Percentiles rank a stretch among this genome's conserved stretches.
These are phyloP conservation scores for Phytophthora idaei DNA, from an alignment of 352 stramenopile species.

Conservation along the genomic window DNA sequence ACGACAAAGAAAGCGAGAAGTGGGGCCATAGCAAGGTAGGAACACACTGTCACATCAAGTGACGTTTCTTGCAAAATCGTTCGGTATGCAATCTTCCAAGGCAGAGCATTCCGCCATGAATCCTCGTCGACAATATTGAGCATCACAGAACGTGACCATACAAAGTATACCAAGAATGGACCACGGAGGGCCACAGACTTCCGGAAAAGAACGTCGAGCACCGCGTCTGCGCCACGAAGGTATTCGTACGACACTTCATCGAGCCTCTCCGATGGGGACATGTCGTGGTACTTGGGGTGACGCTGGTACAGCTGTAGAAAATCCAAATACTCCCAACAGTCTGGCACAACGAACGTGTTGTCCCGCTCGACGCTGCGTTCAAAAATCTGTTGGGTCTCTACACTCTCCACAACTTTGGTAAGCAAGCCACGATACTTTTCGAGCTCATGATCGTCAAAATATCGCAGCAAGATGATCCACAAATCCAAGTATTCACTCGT, in stretches of 20 bases:
- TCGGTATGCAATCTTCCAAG: conserved; percentile 47
- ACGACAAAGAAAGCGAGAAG: conserved; percentile 53
- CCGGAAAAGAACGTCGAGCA: conserved; percentile 34
- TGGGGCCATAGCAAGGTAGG: conserved; percentile 45
- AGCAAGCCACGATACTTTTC: conserved; percentile 48
- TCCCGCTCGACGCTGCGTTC: conserved; percentile 23
- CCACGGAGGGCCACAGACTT: conserved; percentile 34
- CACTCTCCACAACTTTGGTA: conserved; percentile 43
- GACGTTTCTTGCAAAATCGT: conserved; percentile 41
- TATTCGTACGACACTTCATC: conserved; percentile 31
- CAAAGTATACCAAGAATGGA: conserved; percentile 50
- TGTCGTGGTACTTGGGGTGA: conserved; percentile 28
- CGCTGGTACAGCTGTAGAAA: conserved; percentile 38
- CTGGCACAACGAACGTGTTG: conserved; percentile 26
- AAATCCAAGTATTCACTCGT: conserved; percentile 50
- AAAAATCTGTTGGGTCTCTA: conserved; percentile 42
- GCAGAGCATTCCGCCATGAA: conserved; percentile 46
- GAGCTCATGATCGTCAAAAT: conserved; percentile 57
- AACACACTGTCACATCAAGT: conserved; percentile 30
- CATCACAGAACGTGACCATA: conserved; percentile 47
- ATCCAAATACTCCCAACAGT: conserved; percentile 44
- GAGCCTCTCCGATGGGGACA: conserved; percentile 20
- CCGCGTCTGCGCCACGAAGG: conserved; percentile 23
- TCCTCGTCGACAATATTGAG: conserved; percentile 40
- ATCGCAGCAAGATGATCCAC: conserved; percentile 48